Conservation (phyloP, 2,329 filamentous ascomycete genomes). For the Conoideocrella luteorostrata region DNA sequence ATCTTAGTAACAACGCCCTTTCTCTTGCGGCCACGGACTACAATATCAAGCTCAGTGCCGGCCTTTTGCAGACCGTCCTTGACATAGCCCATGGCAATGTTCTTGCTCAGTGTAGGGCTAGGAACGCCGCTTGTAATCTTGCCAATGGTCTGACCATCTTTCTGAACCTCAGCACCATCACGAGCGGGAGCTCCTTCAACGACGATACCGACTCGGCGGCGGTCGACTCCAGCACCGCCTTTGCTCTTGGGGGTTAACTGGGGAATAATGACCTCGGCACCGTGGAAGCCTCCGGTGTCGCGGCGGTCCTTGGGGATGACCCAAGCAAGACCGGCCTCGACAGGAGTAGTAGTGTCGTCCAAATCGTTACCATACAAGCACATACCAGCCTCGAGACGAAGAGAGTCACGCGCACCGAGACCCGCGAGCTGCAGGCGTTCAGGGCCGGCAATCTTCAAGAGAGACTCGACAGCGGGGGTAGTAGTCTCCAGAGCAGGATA, state of each 20-base stretch:
- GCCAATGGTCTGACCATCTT: constrained; percentile 63
- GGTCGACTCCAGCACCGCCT: constrained; percentile 61
- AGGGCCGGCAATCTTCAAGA: constrained; percentile 59
- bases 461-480: constrained; percentile 56
- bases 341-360: constrained; percentile 63
- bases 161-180: constrained; percentile 76
- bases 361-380: constrained; percentile 99
- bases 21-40: constrained; percentile 70
- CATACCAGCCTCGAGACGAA: constrained; percentile 95
- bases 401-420: constrained; percentile 82
- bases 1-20: constrained; percentile 76
- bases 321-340: constrained; percentile 60
- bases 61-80: constrained; percentile 75
- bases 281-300: constrained; percentile 69
- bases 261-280: constrained; percentile 66
- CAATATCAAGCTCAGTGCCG: constrained; percentile 72
- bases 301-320: constrained; percentile 75
- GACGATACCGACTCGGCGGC: constrained; percentile 73
- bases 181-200: constrained; percentile 83
- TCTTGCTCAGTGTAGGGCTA: constrained; percentile 76
- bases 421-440: constrained; percentile 70
- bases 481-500: constrained; percentile 31
- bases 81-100: constrained; percentile 95
- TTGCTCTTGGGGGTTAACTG: constrained; percentile 71
- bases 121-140: constrained; percentile 84